Percentiles rank a stretch among this genome's conserved stretches.
These are phyloP conservation scores for Euphorbia neoarborescens DNA, from an alignment of 441 rosid genomes.

Conservation along the genomic window DNA sequence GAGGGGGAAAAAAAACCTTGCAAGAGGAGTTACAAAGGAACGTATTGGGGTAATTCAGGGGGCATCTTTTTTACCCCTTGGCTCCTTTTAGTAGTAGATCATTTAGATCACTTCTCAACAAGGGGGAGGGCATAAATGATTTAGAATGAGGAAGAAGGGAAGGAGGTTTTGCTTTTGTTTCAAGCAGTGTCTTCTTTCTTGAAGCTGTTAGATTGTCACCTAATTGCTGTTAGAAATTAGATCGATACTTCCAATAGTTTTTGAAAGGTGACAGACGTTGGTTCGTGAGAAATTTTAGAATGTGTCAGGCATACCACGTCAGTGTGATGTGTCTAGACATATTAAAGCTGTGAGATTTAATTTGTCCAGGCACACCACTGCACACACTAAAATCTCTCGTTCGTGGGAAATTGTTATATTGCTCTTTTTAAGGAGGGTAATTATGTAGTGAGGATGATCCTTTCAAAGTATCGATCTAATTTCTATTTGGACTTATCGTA, in stretches of 20 bases:
- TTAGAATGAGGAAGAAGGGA: constrained; percentile 53
- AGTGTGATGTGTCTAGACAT: too few species aligned
- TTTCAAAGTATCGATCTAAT: constrained; percentile 27
- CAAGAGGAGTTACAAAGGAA: constrained; percentile 35
- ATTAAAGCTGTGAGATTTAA: too few species aligned
- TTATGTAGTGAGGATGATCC: constrained; percentile 25
- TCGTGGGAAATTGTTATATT: too few species aligned
- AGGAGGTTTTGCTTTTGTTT: constrained; percentile 40
- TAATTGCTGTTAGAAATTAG: too few species aligned
- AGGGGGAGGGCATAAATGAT: constrained; percentile 13
- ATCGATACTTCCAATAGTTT: constrained; percentile 22
- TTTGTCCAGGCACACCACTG: too few species aligned
- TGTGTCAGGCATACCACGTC: too few species aligned
- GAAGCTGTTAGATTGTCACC: constrained; percentile 31
- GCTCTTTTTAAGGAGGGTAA: constrained; percentile 24
- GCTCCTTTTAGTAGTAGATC: constrained; percentile 12
- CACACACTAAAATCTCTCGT: too few species aligned
- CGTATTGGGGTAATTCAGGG: constrained; percentile 47
- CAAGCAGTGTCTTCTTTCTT: constrained; percentile 24
- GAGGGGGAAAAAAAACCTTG: constrained; percentile 44
- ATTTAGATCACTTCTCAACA: constrained; percentile 25
- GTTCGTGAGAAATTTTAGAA: too few species aligned
- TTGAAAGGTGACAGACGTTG: constrained; percentile 11
- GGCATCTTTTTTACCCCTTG: constrained; percentile 44
- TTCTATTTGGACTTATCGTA: too few species aligned